Percentiles rank a stretch among this genome's conserved stretches.
These are phyloP conservation scores for Cyberlindnera japonica DNA, from an alignment of 805 yeast genomes.

Conservation along the genomic window DNA sequence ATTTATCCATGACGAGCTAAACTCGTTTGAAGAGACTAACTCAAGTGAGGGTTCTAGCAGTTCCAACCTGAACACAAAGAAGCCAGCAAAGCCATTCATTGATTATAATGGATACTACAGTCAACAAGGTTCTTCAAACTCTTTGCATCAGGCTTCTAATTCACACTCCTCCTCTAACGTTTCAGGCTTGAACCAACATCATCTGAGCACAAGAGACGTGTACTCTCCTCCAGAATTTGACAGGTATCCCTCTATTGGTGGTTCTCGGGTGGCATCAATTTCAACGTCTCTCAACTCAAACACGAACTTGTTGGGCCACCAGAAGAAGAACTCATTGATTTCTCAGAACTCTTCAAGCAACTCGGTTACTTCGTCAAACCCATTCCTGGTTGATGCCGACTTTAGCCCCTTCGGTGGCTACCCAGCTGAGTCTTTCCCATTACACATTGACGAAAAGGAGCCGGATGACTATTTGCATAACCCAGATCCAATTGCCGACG, in stretches of 20 bases:
- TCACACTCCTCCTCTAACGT: slow-evolving; percentile 26
- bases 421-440: slow-evolving; percentile 89
- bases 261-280: slow-evolving; percentile 55
- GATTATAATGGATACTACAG: slow-evolving; percentile 41
- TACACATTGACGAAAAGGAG: slow-evolving; percentile 89
- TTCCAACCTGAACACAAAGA: slow-evolving; percentile 20
- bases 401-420: slow-evolving; percentile 95
- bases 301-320: slow-evolving; percentile 19
- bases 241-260: slow-evolving; percentile 60
- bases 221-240: slow-evolving; percentile 55
- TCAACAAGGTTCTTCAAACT: slow-evolving; percentile 38
- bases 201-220: slow-evolving; percentile 20
- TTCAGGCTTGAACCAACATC: slow-evolving; percentile 17
- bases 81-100: slow-evolving; percentile 33
- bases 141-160: slow-evolving; percentile 23
- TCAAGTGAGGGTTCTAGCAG: slow-evolving; percentile 21
- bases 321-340: slow-evolving; percentile 15
- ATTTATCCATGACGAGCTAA: slow-evolving; percentile 26
- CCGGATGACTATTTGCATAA: slow-evolving; percentile 93
- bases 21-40: slow-evolving; percentile 24
- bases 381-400: slow-evolving; percentile 54
- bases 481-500: slow-evolving; percentile 94
- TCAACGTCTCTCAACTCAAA: slow-evolving; percentile 38
- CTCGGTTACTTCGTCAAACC: slow-evolving; percentile 32
- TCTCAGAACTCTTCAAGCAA: slow-evolving; percentile 17